Conservation (phyloP, 2,329 filamentous ascomycete species). For the Fusarium sp. region DNA sequence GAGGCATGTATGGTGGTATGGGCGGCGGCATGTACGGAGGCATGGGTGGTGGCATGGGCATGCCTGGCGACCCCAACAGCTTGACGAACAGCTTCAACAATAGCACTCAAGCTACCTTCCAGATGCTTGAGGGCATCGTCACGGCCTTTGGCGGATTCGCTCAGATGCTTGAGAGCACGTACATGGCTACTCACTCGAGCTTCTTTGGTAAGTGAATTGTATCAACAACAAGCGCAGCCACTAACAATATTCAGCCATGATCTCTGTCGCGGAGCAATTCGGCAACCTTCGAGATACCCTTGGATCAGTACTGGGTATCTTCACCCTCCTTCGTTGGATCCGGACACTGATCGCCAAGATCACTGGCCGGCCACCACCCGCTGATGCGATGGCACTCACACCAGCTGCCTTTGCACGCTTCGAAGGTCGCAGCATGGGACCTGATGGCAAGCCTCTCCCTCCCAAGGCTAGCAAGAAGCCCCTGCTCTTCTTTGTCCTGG, state of each 20-base stretch:
- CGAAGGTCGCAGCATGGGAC: slow-evolving; percentile 72
- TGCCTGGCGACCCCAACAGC: slow-evolving; percentile 89
- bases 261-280: slow-evolving; percentile 97
- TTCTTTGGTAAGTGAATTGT: slow-evolving; percentile 82
- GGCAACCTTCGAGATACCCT: slow-evolving; percentile 92
- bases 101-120: slow-evolving; percentile 95
- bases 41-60: slow-evolving; percentile 58
- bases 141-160: slow-evolving; percentile 97
- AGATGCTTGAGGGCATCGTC: slow-evolving; percentile 97
- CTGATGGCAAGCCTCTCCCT: slow-evolving; percentile 73
- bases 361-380: slow-evolving; percentile 90
- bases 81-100: slow-evolving; percentile 96
- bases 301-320: slow-evolving; percentile 93
- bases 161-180: slow-evolving; percentile 99
- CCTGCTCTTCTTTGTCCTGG: slow-evolving; percentile 93
- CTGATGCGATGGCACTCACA: slow-evolving; percentile 86
- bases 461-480: slow-evolving; percentile 91
- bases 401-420: slow-evolving; percentile 93
- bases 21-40: slow-evolving; percentile 54
- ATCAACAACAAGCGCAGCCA: not conserved
- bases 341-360: slow-evolving; percentile 91
- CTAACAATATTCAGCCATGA: slow-evolving; percentile 77
- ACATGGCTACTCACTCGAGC: slow-evolving; percentile 98
- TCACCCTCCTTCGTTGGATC: slow-evolving; percentile 95
- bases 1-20: slow-evolving; percentile 56